phyloP scores from a whole-genome alignment of 139 green algal species.

The Gonium pectorale region DNA sequence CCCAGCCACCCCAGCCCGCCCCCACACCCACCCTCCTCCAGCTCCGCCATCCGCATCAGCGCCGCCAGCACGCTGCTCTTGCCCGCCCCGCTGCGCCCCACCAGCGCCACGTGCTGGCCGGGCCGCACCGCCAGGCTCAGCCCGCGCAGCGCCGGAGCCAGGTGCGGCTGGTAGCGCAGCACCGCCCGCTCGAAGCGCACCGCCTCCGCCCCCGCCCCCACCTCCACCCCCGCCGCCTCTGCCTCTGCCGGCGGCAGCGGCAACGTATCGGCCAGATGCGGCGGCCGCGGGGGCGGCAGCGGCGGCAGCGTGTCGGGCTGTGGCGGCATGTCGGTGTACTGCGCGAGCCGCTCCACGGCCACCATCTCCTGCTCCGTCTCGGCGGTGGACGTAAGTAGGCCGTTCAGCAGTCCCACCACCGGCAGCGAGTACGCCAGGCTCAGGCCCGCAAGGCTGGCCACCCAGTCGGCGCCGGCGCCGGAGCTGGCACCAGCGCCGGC shows the following conservation, averaged over 20 bases:
- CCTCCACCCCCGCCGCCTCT: background rate
- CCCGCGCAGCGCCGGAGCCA: slow-evolving; percentile 59
- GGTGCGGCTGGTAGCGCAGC: slow-evolving; percentile 8
- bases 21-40: slow-evolving; percentile 38
- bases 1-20: background rate
- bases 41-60: slow-evolving; percentile 71
- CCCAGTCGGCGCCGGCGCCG: slow-evolving; percentile 1
- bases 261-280: no score
- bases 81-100: slow-evolving; percentile 83
- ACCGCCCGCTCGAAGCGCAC: background rate
- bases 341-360: slow-evolving; percentile 79
- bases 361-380: slow-evolving; percentile 91
- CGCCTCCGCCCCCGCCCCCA: background rate
- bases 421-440: slow-evolving; percentile 85
- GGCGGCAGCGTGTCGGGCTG: slow-evolving; percentile 15
- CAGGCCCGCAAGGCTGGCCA: slow-evolving; percentile 75
- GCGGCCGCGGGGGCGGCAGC: background rate
- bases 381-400: slow-evolving; percentile 74
- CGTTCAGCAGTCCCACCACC: slow-evolving; percentile 82
- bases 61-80: slow-evolving; percentile 74
- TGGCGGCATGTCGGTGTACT: slow-evolving; percentile 9
- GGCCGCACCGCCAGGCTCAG: slow-evolving; percentile 53
- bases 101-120: slow-evolving; percentile 77
- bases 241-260: background rate
- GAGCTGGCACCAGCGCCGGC: background rate